Evolutionary conservation across 192 early-diverging fungal species (phyloP), one percentile per base, ranked within the genome.

Genomic region (Paraglomus brasilianum): DNA sequence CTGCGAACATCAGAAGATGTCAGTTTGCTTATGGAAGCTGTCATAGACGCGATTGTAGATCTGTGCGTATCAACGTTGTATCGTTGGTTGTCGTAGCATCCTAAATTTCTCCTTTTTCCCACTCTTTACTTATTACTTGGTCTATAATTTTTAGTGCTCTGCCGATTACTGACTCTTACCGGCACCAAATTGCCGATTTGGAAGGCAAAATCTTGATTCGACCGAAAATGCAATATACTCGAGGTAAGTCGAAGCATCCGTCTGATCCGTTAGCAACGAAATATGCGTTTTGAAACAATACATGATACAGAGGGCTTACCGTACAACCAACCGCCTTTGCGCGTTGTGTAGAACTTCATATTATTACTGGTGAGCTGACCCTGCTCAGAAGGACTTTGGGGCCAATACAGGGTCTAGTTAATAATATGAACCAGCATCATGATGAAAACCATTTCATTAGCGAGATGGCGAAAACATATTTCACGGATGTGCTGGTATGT

Each of bases 11-110:
- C 72, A 1, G 58, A 72, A 40, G 80, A 82, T 47, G 75, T 73
- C 17, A 77, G 73, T 15, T 77, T 82, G 48, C 41, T 82, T 10
- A 45, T 82, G 39, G 75, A 82, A 43, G 69, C 78, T n/a, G 59
- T 82, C 19, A 79, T 82, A 38, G 80, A 82, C 55, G 73, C 72
- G 4, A 80, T 82, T 61, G 80, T 82, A 0, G 80, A 80, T 45
- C 75, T 62, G 60, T 62, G 46, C 43, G 30, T 46, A 4, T 17
- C 1, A 15, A 30, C 30, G 3, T 30, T 30, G 1, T 30, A 30
- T 30, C 30, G 30, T 30, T 30, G 30, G 30, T 1, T 30, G 30
- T 30, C 30, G 30, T 30, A 30, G 30, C 30, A 30, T 30, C 30
- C 30, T 30, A 30, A 1, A 30, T 30, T 3, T 30, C 30, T 30